phyloP scores from a whole-genome alignment of 306 rosid species.

The Rosa chinensis region DNA sequence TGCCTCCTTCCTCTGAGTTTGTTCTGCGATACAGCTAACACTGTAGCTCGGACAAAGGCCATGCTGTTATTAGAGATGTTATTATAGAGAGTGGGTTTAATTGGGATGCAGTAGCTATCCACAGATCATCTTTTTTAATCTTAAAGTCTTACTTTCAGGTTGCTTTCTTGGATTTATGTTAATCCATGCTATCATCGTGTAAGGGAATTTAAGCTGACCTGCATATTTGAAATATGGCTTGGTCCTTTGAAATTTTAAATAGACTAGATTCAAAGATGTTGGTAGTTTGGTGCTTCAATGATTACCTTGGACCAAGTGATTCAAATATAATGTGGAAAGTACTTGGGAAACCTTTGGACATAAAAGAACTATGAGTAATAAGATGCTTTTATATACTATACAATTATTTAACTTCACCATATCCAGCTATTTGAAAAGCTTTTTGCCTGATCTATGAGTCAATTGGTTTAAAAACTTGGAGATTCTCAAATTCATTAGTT shows the following conservation, averaged over 20 bases:
- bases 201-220: neutral
- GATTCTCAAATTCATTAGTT: neutral
- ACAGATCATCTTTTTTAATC: neutral
- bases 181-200: neutral
- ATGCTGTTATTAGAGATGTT: neutral
- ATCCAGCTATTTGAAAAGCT: neutral
- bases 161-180: neutral
- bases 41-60: neutral
- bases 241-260: neutral
- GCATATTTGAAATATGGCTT: neutral
- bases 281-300: neutral
- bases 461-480: neutral
- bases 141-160: neutral
- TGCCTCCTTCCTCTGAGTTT: neutral
- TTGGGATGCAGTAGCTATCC: neutral
- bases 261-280: neutral
- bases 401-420: neutral
- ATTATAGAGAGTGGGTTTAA: neutral
- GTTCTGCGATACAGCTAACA: neutral
- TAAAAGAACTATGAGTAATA: neutral
- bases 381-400: neutral
- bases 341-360: neutral
- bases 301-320: neutral
- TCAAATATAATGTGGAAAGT: neutral
- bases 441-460: neutral